Percentiles rank a stretch among this genome's conserved stretches.
Evolutionary conservation across 129 eudicot species (phyloP).

Genomic region (Ambrosia trifida): DNA sequence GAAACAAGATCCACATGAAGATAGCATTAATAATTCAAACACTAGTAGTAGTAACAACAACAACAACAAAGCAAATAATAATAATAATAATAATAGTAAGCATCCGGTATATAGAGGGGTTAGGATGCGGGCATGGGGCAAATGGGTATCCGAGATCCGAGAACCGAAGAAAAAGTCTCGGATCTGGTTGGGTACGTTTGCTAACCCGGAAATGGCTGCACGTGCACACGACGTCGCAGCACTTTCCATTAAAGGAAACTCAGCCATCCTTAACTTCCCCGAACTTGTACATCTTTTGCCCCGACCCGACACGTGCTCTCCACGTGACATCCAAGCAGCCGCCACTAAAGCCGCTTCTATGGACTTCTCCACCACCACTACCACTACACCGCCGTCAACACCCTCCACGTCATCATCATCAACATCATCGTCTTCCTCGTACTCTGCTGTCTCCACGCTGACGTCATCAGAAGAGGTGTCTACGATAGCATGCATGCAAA

Average conservation of each 20-base stretch:
- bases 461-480: neutral
- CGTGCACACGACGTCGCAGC: slow-evolving; percentile 95
- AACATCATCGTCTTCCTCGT: neutral
- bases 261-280: slow-evolving; percentile 85
- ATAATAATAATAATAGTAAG: slow-evolving; percentile 27
- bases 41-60: slow-evolving; percentile 4
- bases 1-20: slow-evolving; percentile 24
- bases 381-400: neutral
- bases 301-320: slow-evolving; percentile 61
- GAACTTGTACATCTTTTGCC: slow-evolving; percentile 56
- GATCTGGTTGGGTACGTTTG: slow-evolving; percentile 90
- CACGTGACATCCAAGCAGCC: slow-evolving; percentile 83
- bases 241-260: slow-evolving; percentile 54
- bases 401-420: slow-evolving; percentile 8
- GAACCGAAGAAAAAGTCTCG: slow-evolving; percentile 87
- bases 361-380: slow-evolving; percentile 29
- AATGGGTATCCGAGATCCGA: slow-evolving; percentile 88
- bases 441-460: neutral
- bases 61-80: neutral
- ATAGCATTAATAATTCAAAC: neutral
- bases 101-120: slow-evolving; percentile 82
- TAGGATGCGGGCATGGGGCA: slow-evolving; percentile 86
- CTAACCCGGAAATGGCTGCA: slow-evolving; percentile 89
- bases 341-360: slow-evolving; percentile 74
- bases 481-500: no score